Evolutionary conservation across 805 yeast species (phyloP).

Genomic region (Lachancea mirantina): DNA sequence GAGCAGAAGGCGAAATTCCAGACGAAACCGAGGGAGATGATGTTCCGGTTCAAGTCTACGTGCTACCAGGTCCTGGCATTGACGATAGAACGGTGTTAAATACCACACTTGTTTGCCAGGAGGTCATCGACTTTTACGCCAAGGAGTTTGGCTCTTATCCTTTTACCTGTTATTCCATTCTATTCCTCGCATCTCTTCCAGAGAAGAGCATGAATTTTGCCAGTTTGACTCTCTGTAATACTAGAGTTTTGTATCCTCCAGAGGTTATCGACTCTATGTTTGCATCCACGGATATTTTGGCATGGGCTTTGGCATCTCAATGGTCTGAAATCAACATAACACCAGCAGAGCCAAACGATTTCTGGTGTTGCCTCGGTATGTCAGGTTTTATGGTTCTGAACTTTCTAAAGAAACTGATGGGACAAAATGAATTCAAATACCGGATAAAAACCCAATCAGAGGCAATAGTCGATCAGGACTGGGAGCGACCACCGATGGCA

Average conservation of each 20-base stretch:
- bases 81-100: constrained; percentile 47
- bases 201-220: constrained; percentile 54
- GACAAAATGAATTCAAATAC: constrained; percentile 73
- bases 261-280: constrained; percentile 73
- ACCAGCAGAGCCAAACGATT: constrained; percentile 68
- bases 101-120: constrained; percentile 67
- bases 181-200: constrained; percentile 58
- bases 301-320: constrained; percentile 72
- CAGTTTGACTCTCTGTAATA: constrained; percentile 50
- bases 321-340: constrained; percentile 92
- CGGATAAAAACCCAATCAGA: constrained; percentile 60
- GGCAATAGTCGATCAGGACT: constrained; percentile 61
- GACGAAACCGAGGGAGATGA: constrained; percentile 34
- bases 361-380: constrained; percentile 88
- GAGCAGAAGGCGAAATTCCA: constrained; percentile 23
- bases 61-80: constrained; percentile 46
- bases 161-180: constrained; percentile 69
- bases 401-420: constrained; percentile 65
- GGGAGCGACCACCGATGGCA: constrained; percentile 78
- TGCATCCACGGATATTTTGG: constrained; percentile 55
- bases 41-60: constrained; percentile 56
- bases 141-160: constrained; percentile 93
- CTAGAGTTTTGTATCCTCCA: constrained; percentile 61
- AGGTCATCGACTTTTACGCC: constrained; percentile 75
- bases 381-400: constrained; percentile 75